A percentile compares a stretch with the other conserved stretches of the same genome.
phyloP scores from a whole-genome alignment of 2,329 filamentous ascomycete genomes.

The Pyrenochaeta sp. region DNA sequence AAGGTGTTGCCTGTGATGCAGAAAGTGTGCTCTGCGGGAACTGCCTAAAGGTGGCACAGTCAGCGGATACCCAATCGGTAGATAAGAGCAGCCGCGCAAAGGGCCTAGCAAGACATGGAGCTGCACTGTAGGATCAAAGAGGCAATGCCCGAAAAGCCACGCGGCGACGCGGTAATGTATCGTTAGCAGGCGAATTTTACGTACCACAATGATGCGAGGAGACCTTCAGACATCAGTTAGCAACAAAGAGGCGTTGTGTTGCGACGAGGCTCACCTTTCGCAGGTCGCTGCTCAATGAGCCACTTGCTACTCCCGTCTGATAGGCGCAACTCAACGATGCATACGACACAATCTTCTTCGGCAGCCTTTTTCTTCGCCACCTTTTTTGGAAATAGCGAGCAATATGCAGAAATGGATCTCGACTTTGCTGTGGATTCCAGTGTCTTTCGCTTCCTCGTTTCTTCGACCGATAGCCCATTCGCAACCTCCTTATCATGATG shows the following conservation, averaged over 20 bases:
- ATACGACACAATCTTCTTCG: conserved; percentile 45
- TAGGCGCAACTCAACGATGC: conserved; percentile 33
- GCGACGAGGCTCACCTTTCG: conserved; percentile 35
- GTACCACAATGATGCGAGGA: conserved; percentile 39
- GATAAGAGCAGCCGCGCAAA: conserved; percentile 1
- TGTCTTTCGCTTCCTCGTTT: conserved; percentile 36
- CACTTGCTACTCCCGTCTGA: conserved; percentile 31
- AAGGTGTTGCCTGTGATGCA: conserved; percentile 19
- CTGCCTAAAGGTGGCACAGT: conserved; percentile 32
- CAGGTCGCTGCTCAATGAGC: conserved; percentile 48
- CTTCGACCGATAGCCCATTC: conserved; percentile 1
- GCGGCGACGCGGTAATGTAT: not conserved
- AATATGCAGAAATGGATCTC: conserved; percentile 35
- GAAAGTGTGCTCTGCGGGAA: conserved; percentile 42
- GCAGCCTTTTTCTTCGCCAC: conserved; percentile 44
- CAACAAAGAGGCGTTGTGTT: not conserved
- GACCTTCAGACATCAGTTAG: conserved; percentile 18
- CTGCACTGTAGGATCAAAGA: conserved; percentile 3
- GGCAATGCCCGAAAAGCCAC: conserved; percentile 1
- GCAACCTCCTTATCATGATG: conserved; percentile 10
- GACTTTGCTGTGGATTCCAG: conserved; percentile 6
- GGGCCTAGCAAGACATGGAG: conserved; percentile 5
- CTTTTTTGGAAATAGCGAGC: conserved; percentile 48
- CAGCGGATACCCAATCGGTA: conserved; percentile 8
- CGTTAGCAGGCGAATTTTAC: conserved; percentile 9